A percentile compares a stretch with the other conserved stretches of the same genome.
phyloP scores from a whole-genome alignment of 495 filamentous ascomycete species.

The Aspergillus baeticus region DNA sequence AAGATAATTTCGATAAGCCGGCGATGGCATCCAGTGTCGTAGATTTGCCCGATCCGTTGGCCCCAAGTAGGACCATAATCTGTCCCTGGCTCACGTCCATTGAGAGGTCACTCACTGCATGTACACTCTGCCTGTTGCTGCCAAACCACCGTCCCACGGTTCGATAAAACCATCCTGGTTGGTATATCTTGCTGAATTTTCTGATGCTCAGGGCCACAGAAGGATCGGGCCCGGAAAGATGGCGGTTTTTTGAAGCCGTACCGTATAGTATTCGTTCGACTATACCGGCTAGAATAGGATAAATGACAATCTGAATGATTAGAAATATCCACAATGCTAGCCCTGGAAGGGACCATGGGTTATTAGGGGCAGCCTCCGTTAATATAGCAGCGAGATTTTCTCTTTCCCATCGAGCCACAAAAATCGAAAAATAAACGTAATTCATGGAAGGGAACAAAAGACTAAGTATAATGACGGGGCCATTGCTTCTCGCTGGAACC shows the following conservation, averaged over 20 bases:
- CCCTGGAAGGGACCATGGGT: constrained; percentile 60
- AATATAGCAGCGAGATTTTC: constrained; percentile 55
- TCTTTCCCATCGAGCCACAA: constrained; percentile 66
- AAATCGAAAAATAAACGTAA: constrained; percentile 69
- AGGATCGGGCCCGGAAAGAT: constrained; percentile 40
- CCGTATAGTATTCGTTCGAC: constrained; percentile 76
- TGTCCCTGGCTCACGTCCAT: constrained; percentile 68
- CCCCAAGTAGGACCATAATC: constrained; percentile 78
- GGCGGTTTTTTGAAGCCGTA: constrained; percentile 61
- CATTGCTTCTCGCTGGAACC: constrained; percentile 51
- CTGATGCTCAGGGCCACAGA: constrained; percentile 58
- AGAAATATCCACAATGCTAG: constrained; percentile 69
- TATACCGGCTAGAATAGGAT: constrained; percentile 66
- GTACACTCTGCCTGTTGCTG: constrained; percentile 58
- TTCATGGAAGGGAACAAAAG: constrained; percentile 76
- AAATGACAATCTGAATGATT: constrained; percentile 69
- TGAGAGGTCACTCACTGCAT: constrained; percentile 69
- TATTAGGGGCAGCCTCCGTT: constrained; percentile 52
- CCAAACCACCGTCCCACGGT: constrained; percentile 46
- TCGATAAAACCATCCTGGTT: constrained; percentile 59
- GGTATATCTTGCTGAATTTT: constrained; percentile 72
- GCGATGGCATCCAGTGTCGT: constrained; percentile 86
- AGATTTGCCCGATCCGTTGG: constrained; percentile 84
- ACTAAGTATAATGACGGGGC: constrained; percentile 58
- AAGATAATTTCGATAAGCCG: constrained; percentile 68